Evolutionary conservation across 2,329 filamentous ascomycete genomes (phyloP).

Genomic region (Pyrenochaeta sp.): DNA sequence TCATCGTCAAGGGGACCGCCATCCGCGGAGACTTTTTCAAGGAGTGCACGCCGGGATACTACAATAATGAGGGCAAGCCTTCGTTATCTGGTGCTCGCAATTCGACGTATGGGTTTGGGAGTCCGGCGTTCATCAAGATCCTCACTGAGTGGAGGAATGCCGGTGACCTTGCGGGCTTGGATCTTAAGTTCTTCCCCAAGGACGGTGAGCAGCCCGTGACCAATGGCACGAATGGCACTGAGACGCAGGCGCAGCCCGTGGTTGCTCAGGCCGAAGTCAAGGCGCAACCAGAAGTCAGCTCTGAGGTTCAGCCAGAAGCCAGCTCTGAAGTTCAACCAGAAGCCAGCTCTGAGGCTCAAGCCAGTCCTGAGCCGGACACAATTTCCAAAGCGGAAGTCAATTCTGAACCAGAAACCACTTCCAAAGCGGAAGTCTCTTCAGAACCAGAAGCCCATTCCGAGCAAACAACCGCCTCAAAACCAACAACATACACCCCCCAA

Average conservation of each 20-base stretch:
- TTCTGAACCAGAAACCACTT: not conserved
- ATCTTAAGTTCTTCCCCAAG: constrained; percentile 17
- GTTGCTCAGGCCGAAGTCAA: not conserved
- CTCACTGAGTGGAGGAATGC: constrained; percentile 42
- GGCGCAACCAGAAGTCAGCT: not conserved
- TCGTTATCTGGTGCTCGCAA: constrained; percentile 26
- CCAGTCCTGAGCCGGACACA: too few relatives aligned
- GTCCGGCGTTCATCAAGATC: constrained; percentile 40
- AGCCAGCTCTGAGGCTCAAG: not conserved
- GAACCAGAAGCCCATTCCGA: too few relatives aligned
- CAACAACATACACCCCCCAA: not conserved
- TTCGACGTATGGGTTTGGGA: constrained; percentile 38
- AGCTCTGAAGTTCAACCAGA: not conserved
- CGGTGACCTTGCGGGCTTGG: constrained; percentile 40
- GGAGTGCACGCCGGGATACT: constrained; percentile 64
- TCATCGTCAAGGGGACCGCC: constrained; percentile 51
- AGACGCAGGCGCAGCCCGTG: not conserved
- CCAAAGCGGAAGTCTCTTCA: too few relatives aligned
- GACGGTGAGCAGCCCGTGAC: not conserved
- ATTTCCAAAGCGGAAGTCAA: not conserved
- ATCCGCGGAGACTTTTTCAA: constrained; percentile 50
- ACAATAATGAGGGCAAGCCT: constrained; percentile 49
- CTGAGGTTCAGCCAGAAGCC: not conserved
- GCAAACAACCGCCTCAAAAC: too few relatives aligned
- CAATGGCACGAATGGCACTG: not conserved